Evolutionary conservation across 805 yeast genomes (phyloP).

Genomic region (Candida fluviatilis): DNA sequence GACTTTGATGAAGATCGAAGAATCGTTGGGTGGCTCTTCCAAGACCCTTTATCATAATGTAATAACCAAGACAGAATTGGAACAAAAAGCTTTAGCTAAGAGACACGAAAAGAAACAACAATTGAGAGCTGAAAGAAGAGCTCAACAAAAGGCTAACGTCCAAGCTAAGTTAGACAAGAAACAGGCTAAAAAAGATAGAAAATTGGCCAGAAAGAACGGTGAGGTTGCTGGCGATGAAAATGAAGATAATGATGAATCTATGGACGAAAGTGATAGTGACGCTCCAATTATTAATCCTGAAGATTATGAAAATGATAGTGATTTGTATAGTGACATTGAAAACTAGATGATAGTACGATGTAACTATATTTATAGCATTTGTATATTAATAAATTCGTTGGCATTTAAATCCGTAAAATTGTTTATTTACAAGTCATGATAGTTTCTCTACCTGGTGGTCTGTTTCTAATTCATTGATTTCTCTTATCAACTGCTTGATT

Average conservation of each 20-base stretch:
- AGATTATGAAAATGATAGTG: conserved; percentile 50
- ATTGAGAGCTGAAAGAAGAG: conserved; percentile 67
- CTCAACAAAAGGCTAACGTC: conserved; percentile 75
- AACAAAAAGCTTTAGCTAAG: conserved; percentile 58
- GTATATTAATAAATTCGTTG: neutral
- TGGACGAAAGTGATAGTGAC: conserved; percentile 20
- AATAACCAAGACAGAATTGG: conserved; percentile 58
- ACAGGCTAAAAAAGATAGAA: conserved; percentile 68
- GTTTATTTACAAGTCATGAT: no score
- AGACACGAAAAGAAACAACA: conserved; percentile 58
- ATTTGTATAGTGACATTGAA: conserved; percentile 37
- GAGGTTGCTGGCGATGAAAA: conserved; percentile 20
- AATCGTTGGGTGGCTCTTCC: conserved; percentile 78
- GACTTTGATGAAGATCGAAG: conserved; percentile 81
- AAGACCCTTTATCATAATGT: conserved; percentile 81
- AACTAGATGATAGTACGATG: conserved; percentile 8
- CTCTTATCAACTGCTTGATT: conserved; percentile 15
- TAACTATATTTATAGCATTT: conserved; percentile 1
- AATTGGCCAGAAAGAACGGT: conserved; percentile 46
- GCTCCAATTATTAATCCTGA: conserved; percentile 36
- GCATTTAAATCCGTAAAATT: neutral
- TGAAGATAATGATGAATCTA: conserved; percentile 19
- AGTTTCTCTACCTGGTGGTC: no score
- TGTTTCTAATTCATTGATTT: conserved; percentile 11
- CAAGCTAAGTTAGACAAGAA: conserved; percentile 69